phyloP scores from a whole-genome alignment of 2,329 filamentous ascomycete species.

The Aaosphaeria arxii region DNA sequence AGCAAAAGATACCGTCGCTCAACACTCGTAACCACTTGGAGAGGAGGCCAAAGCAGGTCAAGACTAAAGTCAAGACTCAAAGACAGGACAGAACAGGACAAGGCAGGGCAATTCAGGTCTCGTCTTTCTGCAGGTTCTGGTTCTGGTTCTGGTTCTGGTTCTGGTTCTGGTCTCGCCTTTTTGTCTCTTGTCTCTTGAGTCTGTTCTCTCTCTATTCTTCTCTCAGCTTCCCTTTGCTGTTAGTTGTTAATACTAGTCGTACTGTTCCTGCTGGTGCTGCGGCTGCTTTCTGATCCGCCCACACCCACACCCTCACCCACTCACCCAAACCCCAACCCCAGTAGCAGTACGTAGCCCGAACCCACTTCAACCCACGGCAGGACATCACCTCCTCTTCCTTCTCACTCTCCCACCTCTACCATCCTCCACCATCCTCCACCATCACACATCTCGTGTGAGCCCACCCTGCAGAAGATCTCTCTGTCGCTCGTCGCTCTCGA shows the following conservation, averaged over 20 bases:
- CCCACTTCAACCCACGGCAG: too few relatives aligned
- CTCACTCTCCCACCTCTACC: constrained; percentile 4
- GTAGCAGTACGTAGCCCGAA: too few relatives aligned
- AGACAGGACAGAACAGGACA: background rate
- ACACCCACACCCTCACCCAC: background rate
- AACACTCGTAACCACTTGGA: too few relatives aligned
- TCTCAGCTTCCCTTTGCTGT: background rate
- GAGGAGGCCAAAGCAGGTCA: too few relatives aligned
- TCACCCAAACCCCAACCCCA: background rate
- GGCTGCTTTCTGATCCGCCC: background rate
- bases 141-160: background rate
- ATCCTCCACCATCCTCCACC: constrained; percentile 9
- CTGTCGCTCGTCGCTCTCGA: constrained; percentile 7
- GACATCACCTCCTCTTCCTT: constrained; percentile 1
- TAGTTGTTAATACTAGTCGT: background rate
- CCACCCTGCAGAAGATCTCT: background rate
- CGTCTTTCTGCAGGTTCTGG: background rate
- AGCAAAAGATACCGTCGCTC: too few relatives aligned
- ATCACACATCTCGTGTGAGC: background rate
- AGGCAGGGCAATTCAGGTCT: constrained; percentile 2
- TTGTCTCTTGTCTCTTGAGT: background rate
- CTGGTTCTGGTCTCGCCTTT: background rate
- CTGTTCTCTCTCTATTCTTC: background rate
- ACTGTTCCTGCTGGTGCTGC: background rate
- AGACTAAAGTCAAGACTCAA: too few relatives aligned